Conservation (phyloP, 2,329 filamentous ascomycete species). For the Chrysoporthe austroafricana region DNA sequence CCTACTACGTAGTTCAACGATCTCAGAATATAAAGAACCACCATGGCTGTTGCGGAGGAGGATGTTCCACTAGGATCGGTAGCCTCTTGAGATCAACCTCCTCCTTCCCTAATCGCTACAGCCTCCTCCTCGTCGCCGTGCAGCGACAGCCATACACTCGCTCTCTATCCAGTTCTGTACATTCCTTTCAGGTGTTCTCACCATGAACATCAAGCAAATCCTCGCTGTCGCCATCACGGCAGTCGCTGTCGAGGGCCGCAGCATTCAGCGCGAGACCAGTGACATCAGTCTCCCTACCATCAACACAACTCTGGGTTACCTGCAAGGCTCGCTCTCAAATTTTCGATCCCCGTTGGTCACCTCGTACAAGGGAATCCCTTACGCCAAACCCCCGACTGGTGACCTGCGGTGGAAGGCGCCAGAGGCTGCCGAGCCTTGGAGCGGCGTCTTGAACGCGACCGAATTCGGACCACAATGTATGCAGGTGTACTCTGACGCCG, state of each 20-base stretch:
- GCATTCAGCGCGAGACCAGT: background rate
- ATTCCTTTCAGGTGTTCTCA: background rate
- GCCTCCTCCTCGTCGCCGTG: background rate
- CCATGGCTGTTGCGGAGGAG: background rate
- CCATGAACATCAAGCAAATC: conserved; percentile 2
- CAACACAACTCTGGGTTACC: background rate
- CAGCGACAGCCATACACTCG: background rate
- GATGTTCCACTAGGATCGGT: background rate
- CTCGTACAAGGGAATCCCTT: conserved; percentile 36
- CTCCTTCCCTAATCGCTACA: background rate
- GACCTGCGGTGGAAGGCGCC: conserved; percentile 30
- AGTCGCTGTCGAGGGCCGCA: conserved; percentile 1
- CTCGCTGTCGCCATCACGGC: background rate
- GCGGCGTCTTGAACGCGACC: conserved; percentile 17
- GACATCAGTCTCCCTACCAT: background rate
- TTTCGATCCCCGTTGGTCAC: conserved; percentile 22
- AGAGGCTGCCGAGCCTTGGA: conserved; percentile 25
- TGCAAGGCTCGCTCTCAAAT: background rate
- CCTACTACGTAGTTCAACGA: too few species aligned
- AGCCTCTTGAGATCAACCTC: background rate
- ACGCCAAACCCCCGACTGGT: conserved; percentile 31
- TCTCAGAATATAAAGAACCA: background rate
- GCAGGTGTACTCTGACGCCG: background rate
- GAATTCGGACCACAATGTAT: conserved; percentile 6
- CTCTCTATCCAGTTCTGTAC: background rate